Base-by-base conservation (phyloP, 176 grass and related monocot species). In the Ampelocalamus luodianensis region DNA sequence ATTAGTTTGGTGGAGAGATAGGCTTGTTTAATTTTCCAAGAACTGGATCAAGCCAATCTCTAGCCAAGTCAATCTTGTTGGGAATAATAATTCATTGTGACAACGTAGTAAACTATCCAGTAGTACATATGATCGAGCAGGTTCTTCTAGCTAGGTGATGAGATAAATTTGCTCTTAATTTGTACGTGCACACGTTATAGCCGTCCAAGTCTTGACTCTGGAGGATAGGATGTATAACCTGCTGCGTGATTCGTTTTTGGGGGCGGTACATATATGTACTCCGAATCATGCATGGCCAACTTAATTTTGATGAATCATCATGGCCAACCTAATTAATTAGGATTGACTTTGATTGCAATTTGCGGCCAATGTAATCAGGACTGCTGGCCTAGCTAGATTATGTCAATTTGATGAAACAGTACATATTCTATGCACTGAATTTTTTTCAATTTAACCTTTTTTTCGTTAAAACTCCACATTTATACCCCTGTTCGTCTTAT, bases 141-240 rank as follows among this genome's bases (percentile, higher is more conserved):
- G 15, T 53, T 53, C 50, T 6, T 17, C 16, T 22, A 81, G 24
- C 13, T 44, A 22, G 22, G 7, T 14, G 7, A 36, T n/a, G 14
- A 2, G 48, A 24, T 68, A 79, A 8, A 26, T 45, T 45, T 27
- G 40, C 55, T 81, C 2, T 20, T 20, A 3, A 18, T 54, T 20
- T 20, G 22, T 5, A 13, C 48, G 8, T 36, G 14, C 38, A 29
- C 66, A 59, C 44, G 49, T 44, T 56, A 58, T 46, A 22, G 40
- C 54, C 39, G 54, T 83, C 80, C 80, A 83, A 17, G 54, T 83
- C 54, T 83, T 45, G 53, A n/a, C 53, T 61, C 65, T 22, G 8
- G 37, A 43, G 42, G 40, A 42, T 9, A 42, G 42, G 42, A 2
- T 43, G 42, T 2, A n/a, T 10, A 43, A 6, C 51, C 51, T 18